Evolutionary conservation across 2,329 filamentous ascomycete species (phyloP).

Genomic region (Pseudogymnoascus sp.): DNA sequence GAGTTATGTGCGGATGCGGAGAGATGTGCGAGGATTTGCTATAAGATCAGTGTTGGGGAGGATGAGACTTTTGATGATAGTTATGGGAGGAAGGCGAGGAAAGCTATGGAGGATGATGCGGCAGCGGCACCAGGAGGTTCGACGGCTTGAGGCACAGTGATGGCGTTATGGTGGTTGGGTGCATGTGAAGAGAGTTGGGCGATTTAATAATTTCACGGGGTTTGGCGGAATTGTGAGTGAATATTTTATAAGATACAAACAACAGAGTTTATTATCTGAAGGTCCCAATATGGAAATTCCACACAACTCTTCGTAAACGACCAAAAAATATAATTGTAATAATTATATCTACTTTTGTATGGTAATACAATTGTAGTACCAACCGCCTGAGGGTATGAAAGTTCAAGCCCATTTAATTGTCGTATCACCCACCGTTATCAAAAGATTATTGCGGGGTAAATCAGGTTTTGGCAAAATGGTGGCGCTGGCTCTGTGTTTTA

Average conservation of each 20-base stretch:
- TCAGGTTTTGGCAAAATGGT: too few relatives aligned
- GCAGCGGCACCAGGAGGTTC: background rate
- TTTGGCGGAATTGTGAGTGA: background rate
- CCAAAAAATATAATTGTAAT: too few relatives aligned
- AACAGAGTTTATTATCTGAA: too few relatives aligned
- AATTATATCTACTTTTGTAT: too few relatives aligned
- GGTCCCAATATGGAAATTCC: too few relatives aligned
- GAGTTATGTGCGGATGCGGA: constrained; percentile 20
- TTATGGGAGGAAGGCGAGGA: constrained; percentile 16
- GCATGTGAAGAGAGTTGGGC: background rate
- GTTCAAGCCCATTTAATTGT: too few relatives aligned
- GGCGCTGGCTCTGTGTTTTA: too few relatives aligned
- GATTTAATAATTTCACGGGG: background rate
- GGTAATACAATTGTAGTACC: too few relatives aligned
- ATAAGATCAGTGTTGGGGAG: constrained; percentile 29
- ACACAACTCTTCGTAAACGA: too few relatives aligned
- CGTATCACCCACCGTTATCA: too few relatives aligned
- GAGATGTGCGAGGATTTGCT: constrained; percentile 27
- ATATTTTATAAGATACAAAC: background rate
- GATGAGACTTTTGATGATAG: constrained; percentile 25
- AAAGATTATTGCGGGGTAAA: too few relatives aligned
- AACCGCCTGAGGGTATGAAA: too few relatives aligned
- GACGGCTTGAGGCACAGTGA: background rate
- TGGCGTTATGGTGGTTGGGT: background rate
- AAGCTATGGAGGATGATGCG: background rate